phyloP scores from a whole-genome alignment of 169 alveolate species.

The Plasmodium sp. region DNA sequence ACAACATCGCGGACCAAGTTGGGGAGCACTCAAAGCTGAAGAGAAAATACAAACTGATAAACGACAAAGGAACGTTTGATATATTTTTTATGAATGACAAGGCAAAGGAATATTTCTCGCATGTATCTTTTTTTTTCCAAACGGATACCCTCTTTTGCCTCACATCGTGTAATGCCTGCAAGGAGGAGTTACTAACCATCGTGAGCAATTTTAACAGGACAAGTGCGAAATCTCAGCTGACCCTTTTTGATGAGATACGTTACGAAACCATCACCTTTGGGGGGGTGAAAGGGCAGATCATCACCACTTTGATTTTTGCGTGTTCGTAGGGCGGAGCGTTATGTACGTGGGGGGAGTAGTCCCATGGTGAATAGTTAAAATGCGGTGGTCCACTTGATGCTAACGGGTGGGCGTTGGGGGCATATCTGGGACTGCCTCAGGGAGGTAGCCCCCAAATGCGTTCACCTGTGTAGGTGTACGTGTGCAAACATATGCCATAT shows the following conservation, averaged over 20 bases:
- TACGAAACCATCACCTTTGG: slow-evolving; percentile 62
- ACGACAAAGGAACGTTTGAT: slow-evolving; percentile 83
- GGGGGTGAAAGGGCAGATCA: slow-evolving; percentile 28
- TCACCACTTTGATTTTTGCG: slow-evolving; percentile 40
- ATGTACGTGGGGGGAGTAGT: neutral
- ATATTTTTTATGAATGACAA: slow-evolving; percentile 79
- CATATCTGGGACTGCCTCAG: neutral
- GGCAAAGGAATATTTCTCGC: slow-evolving; percentile 51
- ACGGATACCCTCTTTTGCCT: slow-evolving; percentile 68
- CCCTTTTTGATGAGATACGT: slow-evolving; percentile 41
- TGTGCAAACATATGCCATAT: neutral
- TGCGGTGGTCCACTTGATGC: neutral
- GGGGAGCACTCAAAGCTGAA: neutral
- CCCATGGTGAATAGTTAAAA: neutral
- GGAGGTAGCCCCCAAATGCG: neutral
- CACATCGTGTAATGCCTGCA: slow-evolving; percentile 80
- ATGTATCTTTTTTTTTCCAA: slow-evolving; percentile 70
- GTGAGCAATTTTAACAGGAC: slow-evolving; percentile 28
- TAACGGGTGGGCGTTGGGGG: neutral
- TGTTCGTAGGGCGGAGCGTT: neutral
- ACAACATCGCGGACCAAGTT: slow-evolving; percentile 22
- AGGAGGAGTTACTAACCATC: slow-evolving; percentile 75
- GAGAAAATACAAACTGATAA: slow-evolving; percentile 70
- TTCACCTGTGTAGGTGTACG: neutral
- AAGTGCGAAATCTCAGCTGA: neutral